Evolutionary conservation across 805 yeast species (phyloP), one percentile per base, ranked within the genome.

Genomic region (Hanseniaspora occidentalis): DNA sequence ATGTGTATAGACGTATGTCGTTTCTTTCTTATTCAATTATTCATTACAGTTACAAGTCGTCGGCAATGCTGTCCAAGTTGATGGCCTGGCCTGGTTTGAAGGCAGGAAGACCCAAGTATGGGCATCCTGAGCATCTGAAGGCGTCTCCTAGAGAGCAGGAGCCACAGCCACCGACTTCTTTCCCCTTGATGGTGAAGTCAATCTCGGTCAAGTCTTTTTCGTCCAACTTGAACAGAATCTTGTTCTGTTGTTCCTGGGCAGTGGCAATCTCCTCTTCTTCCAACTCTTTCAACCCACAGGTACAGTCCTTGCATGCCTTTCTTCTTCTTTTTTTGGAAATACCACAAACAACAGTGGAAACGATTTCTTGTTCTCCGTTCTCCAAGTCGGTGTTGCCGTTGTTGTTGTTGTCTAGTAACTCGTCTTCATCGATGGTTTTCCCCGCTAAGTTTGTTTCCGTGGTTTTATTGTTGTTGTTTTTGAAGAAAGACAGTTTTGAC

Each of bases 111-210:
- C 99, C 99, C 49, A 92, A 66, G 62, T 79, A 92, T 31, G 99
- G 99, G 64, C 99, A 92, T 2, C 97, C 96, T 50, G 88, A 95
- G 60, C 99, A 92, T 55, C 99, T 70, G 65, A 92, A 92, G 0
- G 98, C 98, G 60, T 92, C 99, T 35, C 99, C 99, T 38, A 92
- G 70, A 0, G 97, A 79, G 64, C 99, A 92, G 9, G 95, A 84
- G 20, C 95, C 95, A 65, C 99, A 92, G 3, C 96, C 96, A 25
- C 96, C 96, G 10, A 94, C 81, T 54, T 59, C 54, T 55, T 89
- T 89, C 31, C 97, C 97, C 48, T 88, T 85, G n/a, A 88, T 77
- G 1, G 98, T 89, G 64, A 89, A 89, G 57, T 89, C 97, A 42
- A 89, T 76, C 57, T 89, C 98, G 3, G 94, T 73, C 52, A 86